Conservation (phyloP, 2,329 filamentous ascomycete species). For the Ambrosiella beaveri region DNA sequence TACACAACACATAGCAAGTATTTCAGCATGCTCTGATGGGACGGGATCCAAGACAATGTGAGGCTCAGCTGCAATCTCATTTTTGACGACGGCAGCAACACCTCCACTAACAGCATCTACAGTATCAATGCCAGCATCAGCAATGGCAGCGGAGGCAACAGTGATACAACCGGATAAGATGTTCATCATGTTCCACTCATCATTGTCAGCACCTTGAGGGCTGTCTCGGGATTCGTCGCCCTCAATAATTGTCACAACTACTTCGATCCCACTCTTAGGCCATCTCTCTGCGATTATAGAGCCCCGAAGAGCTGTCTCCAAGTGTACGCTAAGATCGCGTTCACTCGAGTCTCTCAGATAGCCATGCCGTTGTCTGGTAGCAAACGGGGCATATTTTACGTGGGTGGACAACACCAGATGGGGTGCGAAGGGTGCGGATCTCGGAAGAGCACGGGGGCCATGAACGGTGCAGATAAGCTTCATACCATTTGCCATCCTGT, state of each 20-base stretch:
- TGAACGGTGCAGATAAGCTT: constrained; percentile 91
- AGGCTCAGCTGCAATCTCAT: constrained; percentile 20
- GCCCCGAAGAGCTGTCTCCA: constrained; percentile 78
- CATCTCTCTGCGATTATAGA: constrained; percentile 85
- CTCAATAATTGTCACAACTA: constrained; percentile 83
- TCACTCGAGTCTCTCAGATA: constrained; percentile 77
- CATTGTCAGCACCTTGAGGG: constrained; percentile 32
- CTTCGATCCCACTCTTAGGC: constrained; percentile 97
- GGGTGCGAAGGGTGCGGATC: constrained; percentile 79
- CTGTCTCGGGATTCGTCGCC: constrained; percentile 62
- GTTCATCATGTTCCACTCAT: constrained; percentile 78
- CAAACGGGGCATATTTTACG: constrained; percentile 93
- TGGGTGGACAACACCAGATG: constrained; percentile 84
- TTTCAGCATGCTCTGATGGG: constrained; percentile 58
- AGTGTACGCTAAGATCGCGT: constrained; percentile 73
- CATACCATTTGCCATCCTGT: constrained; percentile 43
- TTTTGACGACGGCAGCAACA: constrained; percentile 59
- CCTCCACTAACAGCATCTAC: constrained; percentile 81
- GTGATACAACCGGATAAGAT: constrained; percentile 84
- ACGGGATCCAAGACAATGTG: constrained; percentile 62
- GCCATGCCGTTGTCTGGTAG: constrained; percentile 62
- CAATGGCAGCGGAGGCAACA: constrained; percentile 79
- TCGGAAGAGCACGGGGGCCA: constrained; percentile 75
- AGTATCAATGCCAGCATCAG: constrained; percentile 90
- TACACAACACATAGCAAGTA: constrained; percentile 74